phyloP scores from a whole-genome alignment of 202 grass and related monocot genomes.

The Zizania palustris region DNA sequence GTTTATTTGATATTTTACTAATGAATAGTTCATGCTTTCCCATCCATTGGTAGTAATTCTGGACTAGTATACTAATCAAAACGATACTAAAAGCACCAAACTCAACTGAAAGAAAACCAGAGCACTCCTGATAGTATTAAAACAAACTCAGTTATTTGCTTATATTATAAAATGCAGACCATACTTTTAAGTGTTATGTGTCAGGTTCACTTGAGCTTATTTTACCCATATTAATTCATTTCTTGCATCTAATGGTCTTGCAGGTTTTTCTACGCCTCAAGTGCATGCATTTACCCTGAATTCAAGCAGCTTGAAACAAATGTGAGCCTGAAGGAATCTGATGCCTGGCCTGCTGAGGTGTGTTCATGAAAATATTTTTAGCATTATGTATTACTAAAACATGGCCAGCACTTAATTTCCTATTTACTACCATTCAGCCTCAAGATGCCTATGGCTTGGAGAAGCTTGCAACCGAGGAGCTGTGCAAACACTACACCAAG shows the following conservation, averaged over 20 bases:
- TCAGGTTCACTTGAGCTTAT: neutral
- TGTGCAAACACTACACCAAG: slow-evolving; percentile 95
- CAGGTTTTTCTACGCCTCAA: slow-evolving; percentile 90
- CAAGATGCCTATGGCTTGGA: slow-evolving; percentile 95
- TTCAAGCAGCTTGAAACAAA: slow-evolving; percentile 93
- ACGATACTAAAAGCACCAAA: slow-evolving; percentile 7
- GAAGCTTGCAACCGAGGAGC: slow-evolving; percentile 84
- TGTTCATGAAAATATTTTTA: slow-evolving; percentile 25
- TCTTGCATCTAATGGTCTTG: slow-evolving; percentile 2
- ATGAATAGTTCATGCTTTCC: no score
- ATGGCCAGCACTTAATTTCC: neutral
- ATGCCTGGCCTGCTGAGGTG: slow-evolving; percentile 96
- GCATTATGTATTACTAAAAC: neutral
- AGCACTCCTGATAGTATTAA: neutral
- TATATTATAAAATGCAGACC: neutral
- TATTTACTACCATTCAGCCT: slow-evolving; percentile 53
- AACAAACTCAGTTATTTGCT: neutral
- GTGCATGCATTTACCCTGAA: slow-evolving; percentile 92
- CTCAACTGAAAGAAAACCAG: neutral
- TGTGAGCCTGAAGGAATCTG: slow-evolving; percentile 90
- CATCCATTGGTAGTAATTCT: neutral
- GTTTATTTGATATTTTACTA: no score
- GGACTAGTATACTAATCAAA: neutral
- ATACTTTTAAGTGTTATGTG: neutral
- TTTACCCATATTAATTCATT: neutral